Percentiles rank a stretch among this genome's conserved stretches.
Conservation (phyloP, 441 rosid species). For the Manihot esculenta region DNA sequence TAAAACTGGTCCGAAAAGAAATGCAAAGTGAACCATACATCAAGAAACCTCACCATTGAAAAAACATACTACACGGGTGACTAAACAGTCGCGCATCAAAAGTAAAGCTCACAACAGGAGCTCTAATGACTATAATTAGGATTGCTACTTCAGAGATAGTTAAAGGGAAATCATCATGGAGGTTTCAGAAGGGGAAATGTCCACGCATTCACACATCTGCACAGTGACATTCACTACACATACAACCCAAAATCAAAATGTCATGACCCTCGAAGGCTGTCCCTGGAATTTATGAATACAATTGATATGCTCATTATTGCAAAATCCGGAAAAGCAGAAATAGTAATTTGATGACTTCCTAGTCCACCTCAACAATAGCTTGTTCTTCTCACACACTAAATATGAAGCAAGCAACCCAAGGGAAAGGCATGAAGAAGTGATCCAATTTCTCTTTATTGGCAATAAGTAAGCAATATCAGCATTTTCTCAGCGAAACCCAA, state of each 20-base stretch:
- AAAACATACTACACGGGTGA: not conserved
- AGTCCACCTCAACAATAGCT: not conserved
- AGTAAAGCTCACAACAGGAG: not conserved
- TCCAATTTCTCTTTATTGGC: not conserved
- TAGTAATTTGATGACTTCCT: not conserved
- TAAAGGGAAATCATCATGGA: not conserved
- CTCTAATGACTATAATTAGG: not conserved
- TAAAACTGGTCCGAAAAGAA: no score
- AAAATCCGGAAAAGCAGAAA: no score
- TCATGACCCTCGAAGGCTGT: not conserved
- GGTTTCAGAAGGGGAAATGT: not conserved
- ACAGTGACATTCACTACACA: not conserved
- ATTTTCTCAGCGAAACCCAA: not conserved
- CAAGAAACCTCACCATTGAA: not conserved
- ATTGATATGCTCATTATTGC: not conserved
- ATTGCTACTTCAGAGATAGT: not conserved
- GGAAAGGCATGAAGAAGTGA: not conserved
- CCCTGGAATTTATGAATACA: not conserved
- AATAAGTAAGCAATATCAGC: not conserved
- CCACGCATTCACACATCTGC: not conserved
- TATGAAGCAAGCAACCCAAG: not conserved
- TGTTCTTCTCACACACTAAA: not conserved
- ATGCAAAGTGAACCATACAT: not conserved
- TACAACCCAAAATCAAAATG: not conserved
- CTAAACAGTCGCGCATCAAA: not conserved